phyloP scores from a whole-genome alignment of 2,329 filamentous ascomycete genomes.

The Cytospora leucostoma region DNA sequence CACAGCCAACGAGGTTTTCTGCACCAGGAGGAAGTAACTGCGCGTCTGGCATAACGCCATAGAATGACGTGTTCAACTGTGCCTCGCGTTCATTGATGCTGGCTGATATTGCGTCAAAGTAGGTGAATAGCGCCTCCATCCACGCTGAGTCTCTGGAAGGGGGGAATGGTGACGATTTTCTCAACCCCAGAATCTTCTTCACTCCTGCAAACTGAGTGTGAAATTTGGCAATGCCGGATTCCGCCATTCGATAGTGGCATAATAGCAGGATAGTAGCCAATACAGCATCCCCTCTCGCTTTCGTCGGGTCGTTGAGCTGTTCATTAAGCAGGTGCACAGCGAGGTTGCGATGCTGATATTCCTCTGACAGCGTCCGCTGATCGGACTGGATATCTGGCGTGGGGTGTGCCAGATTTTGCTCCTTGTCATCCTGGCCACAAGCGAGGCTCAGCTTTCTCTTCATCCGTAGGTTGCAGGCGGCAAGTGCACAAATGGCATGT shows the following conservation, averaged over 20 bases:
- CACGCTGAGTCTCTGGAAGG: slow-evolving; percentile 72
- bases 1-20: slow-evolving; percentile 87
- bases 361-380: slow-evolving; percentile 72
- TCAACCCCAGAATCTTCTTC: slow-evolving; percentile 81
- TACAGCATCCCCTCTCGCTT: slow-evolving; percentile 81
- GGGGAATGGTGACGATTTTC: slow-evolving; percentile 56
- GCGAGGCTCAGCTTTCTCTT: slow-evolving; percentile 65
- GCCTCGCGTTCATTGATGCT: slow-evolving; percentile 90
- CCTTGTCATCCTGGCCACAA: slow-evolving; percentile 53
- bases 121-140: slow-evolving; percentile 92
- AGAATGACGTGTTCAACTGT: slow-evolving; percentile 70
- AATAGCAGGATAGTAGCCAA: slow-evolving; percentile 84
- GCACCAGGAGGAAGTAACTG: slow-evolving; percentile 60
- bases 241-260: slow-evolving; percentile 90
- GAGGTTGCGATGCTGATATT: slow-evolving; percentile 76
- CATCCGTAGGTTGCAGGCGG: slow-evolving; percentile 89
- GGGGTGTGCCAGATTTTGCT: slow-evolving; percentile 46
- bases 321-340: slow-evolving; percentile 83
- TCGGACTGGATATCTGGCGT: slow-evolving; percentile 50
- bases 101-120: slow-evolving; percentile 90
- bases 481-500: slow-evolving; percentile 86
- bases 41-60: slow-evolving; percentile 53
- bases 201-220: slow-evolving; percentile 92
- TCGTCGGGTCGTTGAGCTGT: slow-evolving; percentile 74
- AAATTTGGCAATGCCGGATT: slow-evolving; percentile 90